phyloP scores from a whole-genome alignment of 129 eudicot species.

The Centaurea solstitialis region DNA sequence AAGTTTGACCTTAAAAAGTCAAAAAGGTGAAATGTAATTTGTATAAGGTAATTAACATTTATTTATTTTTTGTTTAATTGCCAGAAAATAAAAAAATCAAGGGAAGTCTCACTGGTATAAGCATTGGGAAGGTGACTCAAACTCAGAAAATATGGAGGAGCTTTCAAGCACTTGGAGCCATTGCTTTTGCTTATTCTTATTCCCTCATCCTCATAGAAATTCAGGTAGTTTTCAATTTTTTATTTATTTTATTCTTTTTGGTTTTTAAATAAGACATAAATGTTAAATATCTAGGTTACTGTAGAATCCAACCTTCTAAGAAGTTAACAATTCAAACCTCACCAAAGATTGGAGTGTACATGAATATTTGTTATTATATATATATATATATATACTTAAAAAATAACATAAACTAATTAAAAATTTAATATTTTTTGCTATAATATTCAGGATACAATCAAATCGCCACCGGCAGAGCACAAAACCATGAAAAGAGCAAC shows the following conservation, averaged over 20 bases:
- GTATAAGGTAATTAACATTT: background rate
- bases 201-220: constrained; percentile 97
- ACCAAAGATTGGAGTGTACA: too few relatives aligned
- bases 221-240: constrained; percentile 47
- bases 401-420: background rate
- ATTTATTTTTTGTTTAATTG: background rate
- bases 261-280: background rate
- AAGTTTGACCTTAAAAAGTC: background rate
- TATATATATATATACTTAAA: background rate
- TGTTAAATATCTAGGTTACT: background rate
- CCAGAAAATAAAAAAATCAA: constrained; percentile 61
- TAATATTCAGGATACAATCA: constrained; percentile 68
- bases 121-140: constrained; percentile 76
- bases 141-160: constrained; percentile 85
- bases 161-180: constrained; percentile 98
- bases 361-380: background rate
- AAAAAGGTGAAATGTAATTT: background rate
- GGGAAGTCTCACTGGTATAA: constrained; percentile 94
- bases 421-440: background rate
- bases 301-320: background rate
- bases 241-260: background rate
- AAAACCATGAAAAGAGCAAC: constrained; percentile 97
- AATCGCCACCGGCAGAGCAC: constrained; percentile 91
- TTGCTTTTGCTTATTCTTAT: constrained; percentile 98
- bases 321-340: too few relatives aligned